These are phyloP conservation scores for Erythrobasidium hasegawianum DNA, from an alignment of 1,284 basidiomycete species.

Conservation along the genomic window DNA sequence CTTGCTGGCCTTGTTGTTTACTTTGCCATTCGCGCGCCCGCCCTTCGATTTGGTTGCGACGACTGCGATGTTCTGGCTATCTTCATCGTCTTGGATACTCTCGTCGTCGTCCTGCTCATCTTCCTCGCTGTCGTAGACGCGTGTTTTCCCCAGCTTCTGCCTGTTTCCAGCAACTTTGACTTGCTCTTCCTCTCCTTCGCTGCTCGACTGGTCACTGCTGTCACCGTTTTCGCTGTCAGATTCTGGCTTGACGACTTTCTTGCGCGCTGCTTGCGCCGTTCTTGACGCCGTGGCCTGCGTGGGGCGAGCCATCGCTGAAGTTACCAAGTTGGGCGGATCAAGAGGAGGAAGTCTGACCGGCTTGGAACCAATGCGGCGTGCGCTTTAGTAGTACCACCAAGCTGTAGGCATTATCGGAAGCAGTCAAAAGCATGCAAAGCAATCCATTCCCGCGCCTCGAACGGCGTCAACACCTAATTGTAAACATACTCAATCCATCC, in stretches of 20 bases:
- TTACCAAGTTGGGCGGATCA: background rate
- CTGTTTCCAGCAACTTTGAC: slow-evolving; percentile 1
- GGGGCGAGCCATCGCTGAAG: slow-evolving; percentile 19
- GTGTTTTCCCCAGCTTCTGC: slow-evolving; percentile 11
- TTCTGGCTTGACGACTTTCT: slow-evolving; percentile 1
- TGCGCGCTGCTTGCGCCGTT: background rate
- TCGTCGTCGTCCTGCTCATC: slow-evolving; percentile 23
- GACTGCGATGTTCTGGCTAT: slow-evolving; percentile 17
- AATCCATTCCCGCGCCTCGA: too few species aligned
- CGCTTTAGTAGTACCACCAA: too few species aligned
- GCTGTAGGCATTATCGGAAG: too few species aligned
- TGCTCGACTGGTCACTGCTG: background rate
- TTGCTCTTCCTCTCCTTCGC: slow-evolving; percentile 11
- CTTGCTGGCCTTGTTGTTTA: slow-evolving; percentile 25
- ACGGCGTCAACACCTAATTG: too few species aligned
- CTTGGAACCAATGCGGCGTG: too few species aligned
- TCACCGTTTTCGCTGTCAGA: slow-evolving; percentile 1
- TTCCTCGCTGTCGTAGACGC: slow-evolving; percentile 10
- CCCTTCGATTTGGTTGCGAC: slow-evolving; percentile 6
- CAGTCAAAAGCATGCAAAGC: too few species aligned
- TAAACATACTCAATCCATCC: too few species aligned
- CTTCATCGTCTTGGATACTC: slow-evolving; percentile 7
- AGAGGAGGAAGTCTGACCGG: too few species aligned
- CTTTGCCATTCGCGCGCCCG: background rate
- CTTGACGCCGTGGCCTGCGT: background rate